Evolutionary conservation across 176 grass and related monocot genomes (phyloP), one percentile per base, ranked within the genome.

Genomic region (Zea luxurians): DNA sequence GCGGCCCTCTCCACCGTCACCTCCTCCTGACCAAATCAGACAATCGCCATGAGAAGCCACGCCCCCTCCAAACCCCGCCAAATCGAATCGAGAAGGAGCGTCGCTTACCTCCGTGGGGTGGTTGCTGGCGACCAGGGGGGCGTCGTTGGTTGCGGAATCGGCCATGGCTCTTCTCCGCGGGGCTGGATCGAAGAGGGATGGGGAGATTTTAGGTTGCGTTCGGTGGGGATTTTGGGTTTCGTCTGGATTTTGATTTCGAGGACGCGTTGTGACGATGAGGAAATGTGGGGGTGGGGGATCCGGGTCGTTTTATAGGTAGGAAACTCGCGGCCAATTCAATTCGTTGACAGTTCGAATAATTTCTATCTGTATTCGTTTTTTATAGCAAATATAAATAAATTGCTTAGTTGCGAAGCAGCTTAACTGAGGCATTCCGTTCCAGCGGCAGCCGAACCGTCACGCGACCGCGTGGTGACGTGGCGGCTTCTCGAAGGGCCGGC

Each of bases 1-100:
- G 18, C 52, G 41, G 72, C 41, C 82, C 50, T 68, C 71, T 88
- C 86, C 27, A 88, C 86, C 64, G 71, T 48, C 77, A 84, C 86
- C 64, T 84, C 81, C 70, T 78, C 68, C 68, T 84, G 1, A n/a
- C 2, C 45, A 35, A 4, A 60, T 21, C 13, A n/a, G n/a, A n/a
- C n/a, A 38, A 13, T 48, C 37, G 66, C 13, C 49, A 4, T 1
- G 2, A 17, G 21, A 52, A 42, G 27, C 6, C 2, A n/a, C 37
- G 7, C 8, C 10, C 12, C 8, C 17, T 50, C 13, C 13, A 50
- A 74, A 59, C 10, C 53, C 16, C 17, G 17, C 17, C 16, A 5
- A 44, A 44, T 44, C n/a, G 3, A 13, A 52, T 45, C 3, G n/a
- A 13, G 1, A 10, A 16, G 5, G 46, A 11, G 15, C 20, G 11